Conservation (phyloP, 495 filamentous ascomycete species). For the Cryomyces antarcticus region DNA sequence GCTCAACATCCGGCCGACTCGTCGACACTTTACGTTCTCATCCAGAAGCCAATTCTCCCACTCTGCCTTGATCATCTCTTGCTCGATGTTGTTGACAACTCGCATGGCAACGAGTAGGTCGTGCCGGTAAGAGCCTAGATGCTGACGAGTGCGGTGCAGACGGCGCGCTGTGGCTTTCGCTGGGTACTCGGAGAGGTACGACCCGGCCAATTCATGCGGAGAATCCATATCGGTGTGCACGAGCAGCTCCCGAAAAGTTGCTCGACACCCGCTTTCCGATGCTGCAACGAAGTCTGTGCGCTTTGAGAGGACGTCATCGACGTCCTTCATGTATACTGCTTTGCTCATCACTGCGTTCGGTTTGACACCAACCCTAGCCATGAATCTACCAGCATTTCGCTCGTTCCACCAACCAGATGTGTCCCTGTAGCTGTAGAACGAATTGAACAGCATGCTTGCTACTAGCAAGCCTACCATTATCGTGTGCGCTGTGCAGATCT, state of each 20-base stretch:
- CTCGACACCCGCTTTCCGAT: constrained; percentile 1
- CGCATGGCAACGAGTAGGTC: constrained; percentile 81
- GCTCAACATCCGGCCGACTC: constrained; percentile 32
- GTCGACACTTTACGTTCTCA: constrained; percentile 47
- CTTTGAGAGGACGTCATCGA: constrained; percentile 45
- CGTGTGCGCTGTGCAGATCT: constrained; percentile 50
- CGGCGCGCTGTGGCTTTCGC: constrained; percentile 31
- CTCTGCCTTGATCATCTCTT: constrained; percentile 62
- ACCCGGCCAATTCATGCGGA: too few species aligned
- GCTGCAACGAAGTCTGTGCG: constrained; percentile 1
- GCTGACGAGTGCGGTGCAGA: constrained; percentile 55
- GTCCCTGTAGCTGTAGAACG: constrained; percentile 46
- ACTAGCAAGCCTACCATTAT: constrained; percentile 48
- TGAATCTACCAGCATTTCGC: constrained; percentile 54
- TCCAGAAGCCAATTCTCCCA: constrained; percentile 78
- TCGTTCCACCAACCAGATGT: constrained; percentile 69
- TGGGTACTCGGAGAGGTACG: too few species aligned
- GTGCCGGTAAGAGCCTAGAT: constrained; percentile 70
- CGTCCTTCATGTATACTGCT: constrained; percentile 62
- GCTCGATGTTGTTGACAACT: constrained; percentile 73
- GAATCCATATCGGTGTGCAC: neutral
- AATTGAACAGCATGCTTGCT: constrained; percentile 47
- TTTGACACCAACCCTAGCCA: constrained; percentile 57
- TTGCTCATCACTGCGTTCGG: constrained; percentile 66
- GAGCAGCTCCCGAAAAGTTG: constrained; percentile 4